These are phyloP conservation scores for Solanum virginianum DNA, from an alignment of 257 asterid species.

Conservation along the genomic window DNA sequence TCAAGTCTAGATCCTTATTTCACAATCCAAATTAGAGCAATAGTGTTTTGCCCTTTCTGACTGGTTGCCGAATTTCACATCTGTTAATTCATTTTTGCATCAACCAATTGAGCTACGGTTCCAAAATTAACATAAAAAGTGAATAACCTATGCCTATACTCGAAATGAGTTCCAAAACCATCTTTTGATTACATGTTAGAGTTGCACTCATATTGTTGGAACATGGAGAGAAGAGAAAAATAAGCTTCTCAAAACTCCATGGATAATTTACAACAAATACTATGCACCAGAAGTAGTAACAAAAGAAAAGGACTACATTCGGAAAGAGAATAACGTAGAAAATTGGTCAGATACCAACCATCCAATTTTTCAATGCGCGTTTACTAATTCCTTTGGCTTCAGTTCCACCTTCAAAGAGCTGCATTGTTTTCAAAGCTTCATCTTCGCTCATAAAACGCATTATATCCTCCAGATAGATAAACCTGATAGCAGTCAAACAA, in stretches of 20 bases:
- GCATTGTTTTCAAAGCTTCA: constrained; percentile 56
- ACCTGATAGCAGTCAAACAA: constrained; percentile 20
- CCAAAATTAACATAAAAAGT: neutral
- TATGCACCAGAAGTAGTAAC: neutral
- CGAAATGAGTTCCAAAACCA: neutral
- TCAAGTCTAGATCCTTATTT: neutral
- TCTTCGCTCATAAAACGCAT: constrained; percentile 80
- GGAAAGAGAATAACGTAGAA: neutral
- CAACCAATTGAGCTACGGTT: neutral
- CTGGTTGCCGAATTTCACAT: neutral
- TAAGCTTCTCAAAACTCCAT: neutral
- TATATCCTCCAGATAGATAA: constrained; percentile 53
- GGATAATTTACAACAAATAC: neutral
- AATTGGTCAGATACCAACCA: constrained; percentile 35
- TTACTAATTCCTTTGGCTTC: constrained; percentile 76
- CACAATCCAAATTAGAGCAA: neutral
- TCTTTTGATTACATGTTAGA: neutral
- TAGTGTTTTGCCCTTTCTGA: neutral
- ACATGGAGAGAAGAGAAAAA: neutral
- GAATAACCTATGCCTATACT: neutral
- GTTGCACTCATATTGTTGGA: neutral
- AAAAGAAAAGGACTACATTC: neutral
- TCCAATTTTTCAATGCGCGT: constrained; percentile 75
- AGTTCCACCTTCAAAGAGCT: constrained; percentile 55
- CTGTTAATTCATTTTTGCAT: neutral